Base-by-base conservation (phyloP, 116 monocot species). In the Cymodocea nodosa region DNA sequence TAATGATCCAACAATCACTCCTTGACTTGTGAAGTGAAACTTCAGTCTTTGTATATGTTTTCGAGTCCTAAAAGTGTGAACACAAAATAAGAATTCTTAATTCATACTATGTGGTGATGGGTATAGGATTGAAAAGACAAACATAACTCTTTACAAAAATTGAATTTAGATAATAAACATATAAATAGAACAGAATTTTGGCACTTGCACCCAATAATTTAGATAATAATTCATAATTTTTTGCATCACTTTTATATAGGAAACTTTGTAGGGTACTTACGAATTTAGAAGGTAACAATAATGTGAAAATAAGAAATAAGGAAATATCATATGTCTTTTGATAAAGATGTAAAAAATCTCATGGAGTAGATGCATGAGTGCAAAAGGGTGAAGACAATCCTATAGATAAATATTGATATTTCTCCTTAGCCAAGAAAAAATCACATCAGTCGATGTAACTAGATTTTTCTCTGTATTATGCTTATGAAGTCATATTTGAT, bases 1-100 rank as follows among this genome's bases (percentile, higher is more conserved):
- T 74, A 72, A 90, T 83, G 71, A 95, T 90, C 95, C 95, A 95
- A 68, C 95, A 95, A 77, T 95, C 95, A 22, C 52, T 81, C 70
- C 76, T 90, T 52, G 75, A 66, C 51, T 81, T 90, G 73, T 95
- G 95, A n/a, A 53, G 51, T 50, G 85, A 85, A 59, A 95, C 79
- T 65, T 95, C 90, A 67, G 83, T 74, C 66, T 82, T 90, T 44
- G 87, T 87, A 62, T 81, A 87, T 24, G 70, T 62, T 71, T 58
- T 80, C 20, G 23, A 56, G 9, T 1, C 51, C 75, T 75, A 61
- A 62, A 36, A 62, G 4, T 3, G 44, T 44, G 44, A 6, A 44
- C 44, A 44, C 44, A 1, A 44, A 44, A 44, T 44, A 44, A 44
- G 44, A 44, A 44, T 30, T 30, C 30, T 30, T 30, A 30, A 30